phyloP scores from a whole-genome alignment of 495 filamentous ascomycete genomes.

The Ramalina intermedia region DNA sequence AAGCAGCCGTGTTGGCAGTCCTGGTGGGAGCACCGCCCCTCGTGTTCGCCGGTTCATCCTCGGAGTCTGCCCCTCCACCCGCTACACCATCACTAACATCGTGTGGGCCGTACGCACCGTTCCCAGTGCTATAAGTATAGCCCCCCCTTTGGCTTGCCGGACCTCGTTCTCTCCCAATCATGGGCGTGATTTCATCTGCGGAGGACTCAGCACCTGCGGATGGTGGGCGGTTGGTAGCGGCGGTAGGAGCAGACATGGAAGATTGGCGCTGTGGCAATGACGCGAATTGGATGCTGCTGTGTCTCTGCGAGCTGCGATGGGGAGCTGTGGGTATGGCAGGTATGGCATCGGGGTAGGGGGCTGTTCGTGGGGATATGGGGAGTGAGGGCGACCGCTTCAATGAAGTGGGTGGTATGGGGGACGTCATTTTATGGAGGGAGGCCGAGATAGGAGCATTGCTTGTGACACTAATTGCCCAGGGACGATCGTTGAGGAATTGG shows the following conservation, averaged over 20 bases:
- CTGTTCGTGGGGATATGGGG: not conserved
- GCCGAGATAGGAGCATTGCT: conserved; percentile 6
- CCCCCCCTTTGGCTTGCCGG: not conserved
- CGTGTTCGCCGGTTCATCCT: conserved; percentile 1
- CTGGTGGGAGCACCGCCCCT: conserved; percentile 3
- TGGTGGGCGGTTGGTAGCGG: not conserved
- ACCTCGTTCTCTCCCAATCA: conserved; percentile 13
- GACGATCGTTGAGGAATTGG: not conserved
- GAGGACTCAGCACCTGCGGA: conserved; percentile 6
- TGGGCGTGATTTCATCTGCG: conserved; percentile 20
- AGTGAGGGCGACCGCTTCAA: not conserved
- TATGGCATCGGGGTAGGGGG: not conserved
- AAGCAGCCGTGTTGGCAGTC: conserved; percentile 1
- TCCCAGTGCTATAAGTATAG: not conserved
- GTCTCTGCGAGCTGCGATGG: not conserved
- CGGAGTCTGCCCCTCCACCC: not conserved
- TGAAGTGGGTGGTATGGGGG: no score
- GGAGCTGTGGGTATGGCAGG: not conserved
- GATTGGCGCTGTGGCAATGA: no score
- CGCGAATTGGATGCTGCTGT: no score
- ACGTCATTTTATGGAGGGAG: not conserved
- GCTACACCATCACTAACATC: not conserved
- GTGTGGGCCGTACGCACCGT: conserved; percentile 1
- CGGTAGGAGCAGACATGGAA: no score
- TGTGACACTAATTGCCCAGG: not conserved